Evolutionary conservation across 331 rosid genomes (phyloP).

Genomic region (Arachis monticola): DNA sequence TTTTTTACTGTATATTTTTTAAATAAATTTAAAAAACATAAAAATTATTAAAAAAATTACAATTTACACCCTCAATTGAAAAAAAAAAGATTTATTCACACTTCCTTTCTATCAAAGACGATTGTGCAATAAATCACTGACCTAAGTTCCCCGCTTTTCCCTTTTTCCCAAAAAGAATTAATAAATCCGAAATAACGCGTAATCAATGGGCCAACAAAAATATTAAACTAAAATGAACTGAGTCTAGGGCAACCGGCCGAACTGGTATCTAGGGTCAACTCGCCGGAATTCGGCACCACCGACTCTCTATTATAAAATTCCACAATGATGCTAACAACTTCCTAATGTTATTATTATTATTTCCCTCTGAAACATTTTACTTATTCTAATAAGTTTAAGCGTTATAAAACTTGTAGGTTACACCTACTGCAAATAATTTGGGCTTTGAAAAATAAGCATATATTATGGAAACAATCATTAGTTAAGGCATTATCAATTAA

Average conservation of each 20-base stretch:
- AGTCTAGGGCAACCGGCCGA: constrained; percentile 13
- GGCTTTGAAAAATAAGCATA: background rate
- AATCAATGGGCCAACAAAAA: background rate
- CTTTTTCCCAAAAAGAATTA: background rate
- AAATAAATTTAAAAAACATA: too few relatives aligned
- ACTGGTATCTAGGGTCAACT: constrained; percentile 32
- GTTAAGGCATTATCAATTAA: background rate
- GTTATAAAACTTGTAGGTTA: constrained; percentile 22
- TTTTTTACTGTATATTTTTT: too few relatives aligned
- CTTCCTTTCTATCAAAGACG: too few relatives aligned
- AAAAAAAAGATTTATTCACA: too few relatives aligned
- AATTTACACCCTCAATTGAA: too few relatives aligned
- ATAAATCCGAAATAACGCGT: background rate
- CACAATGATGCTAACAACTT: constrained; percentile 38
- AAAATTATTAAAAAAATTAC: too few relatives aligned
- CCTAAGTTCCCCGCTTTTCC: background rate
- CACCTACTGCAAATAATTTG: constrained; percentile 27
- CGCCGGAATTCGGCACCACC: constrained; percentile 47
- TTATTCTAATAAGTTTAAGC: background rate
- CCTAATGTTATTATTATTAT: background rate
- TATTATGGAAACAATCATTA: constrained; percentile 22
- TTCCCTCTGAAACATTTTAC: too few relatives aligned
- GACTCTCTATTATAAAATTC: constrained; percentile 34
- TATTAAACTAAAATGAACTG: background rate
- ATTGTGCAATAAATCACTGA: background rate